Conservation (phyloP, 2,329 filamentous ascomycete species). For the Venturia nashicola region DNA sequence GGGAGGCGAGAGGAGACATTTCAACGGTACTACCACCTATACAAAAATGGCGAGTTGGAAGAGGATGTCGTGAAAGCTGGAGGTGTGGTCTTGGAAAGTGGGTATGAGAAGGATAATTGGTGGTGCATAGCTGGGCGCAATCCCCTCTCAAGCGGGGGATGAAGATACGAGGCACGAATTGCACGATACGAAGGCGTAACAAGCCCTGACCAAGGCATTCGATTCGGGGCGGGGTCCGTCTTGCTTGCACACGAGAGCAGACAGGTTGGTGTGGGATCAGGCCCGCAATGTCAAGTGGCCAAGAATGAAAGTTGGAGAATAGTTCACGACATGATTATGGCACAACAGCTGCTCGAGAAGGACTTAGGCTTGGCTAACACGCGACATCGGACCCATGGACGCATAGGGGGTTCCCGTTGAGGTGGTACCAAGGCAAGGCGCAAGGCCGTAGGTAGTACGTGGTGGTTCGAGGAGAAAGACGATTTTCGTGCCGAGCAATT, state of each 20-base stretch:
- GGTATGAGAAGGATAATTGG: slow-evolving; percentile 98
- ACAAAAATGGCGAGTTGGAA: slow-evolving; percentile 76
- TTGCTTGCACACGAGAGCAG: neutral
- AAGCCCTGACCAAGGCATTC: neutral
- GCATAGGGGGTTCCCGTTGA: neutral
- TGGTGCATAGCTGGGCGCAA: slow-evolving; percentile 57
- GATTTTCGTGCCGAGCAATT: neutral
- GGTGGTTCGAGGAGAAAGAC: neutral
- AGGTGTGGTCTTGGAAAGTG: slow-evolving; percentile 62
- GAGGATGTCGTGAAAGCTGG: slow-evolving; percentile 63
- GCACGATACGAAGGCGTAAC: neutral
- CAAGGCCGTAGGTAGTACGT: neutral
- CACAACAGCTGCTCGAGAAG: neutral
- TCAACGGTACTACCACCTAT: slow-evolving; percentile 90
- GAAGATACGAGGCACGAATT: neutral
- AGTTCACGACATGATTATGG: neutral
- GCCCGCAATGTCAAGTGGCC: neutral
- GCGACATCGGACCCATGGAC: too few species aligned
- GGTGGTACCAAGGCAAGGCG: neutral
- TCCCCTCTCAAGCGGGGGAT: neutral
- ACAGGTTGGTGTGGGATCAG: neutral
- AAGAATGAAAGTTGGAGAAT: neutral
- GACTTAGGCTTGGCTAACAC: neutral
- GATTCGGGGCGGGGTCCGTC: neutral
- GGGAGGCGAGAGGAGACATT: slow-evolving; percentile 42